Percentiles rank a stretch among this genome's conserved stretches.
Evolutionary conservation across 345 rosid species (phyloP).

Genomic region (Microthlaspi erraticum): DNA sequence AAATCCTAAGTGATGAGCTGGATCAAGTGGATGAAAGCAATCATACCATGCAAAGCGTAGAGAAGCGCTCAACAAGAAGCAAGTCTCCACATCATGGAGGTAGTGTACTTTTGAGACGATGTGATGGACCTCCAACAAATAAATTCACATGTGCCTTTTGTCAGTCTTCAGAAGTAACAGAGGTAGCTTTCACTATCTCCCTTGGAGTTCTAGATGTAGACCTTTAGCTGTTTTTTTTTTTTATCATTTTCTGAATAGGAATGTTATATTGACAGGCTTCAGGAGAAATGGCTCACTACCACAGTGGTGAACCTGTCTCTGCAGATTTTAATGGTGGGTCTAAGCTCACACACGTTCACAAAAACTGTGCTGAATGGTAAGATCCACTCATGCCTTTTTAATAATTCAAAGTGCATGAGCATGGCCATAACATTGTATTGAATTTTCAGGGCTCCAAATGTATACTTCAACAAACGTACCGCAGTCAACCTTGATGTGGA

Average conservation of each 20-base stretch:
- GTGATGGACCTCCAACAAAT: slow-evolving; percentile 40
- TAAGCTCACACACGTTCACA: slow-evolving; percentile 74
- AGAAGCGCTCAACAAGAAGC: slow-evolving; percentile 37
- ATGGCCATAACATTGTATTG: slow-evolving; percentile 4
- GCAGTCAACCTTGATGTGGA: slow-evolving; percentile 88
- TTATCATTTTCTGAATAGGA: not conserved
- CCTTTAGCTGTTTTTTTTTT: not conserved
- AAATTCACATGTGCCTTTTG: slow-evolving; percentile 74
- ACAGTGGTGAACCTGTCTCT: slow-evolving; percentile 67
- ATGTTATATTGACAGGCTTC: slow-evolving; percentile 57
- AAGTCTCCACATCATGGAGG: slow-evolving; percentile 35
- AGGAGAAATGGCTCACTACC: slow-evolving; percentile 84
- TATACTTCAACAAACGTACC: slow-evolving; percentile 68
- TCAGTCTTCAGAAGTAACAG: slow-evolving; percentile 66
- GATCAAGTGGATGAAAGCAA: slow-evolving; percentile 35
- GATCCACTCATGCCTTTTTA: slow-evolving; percentile 4
- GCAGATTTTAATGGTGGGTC: slow-evolving; percentile 58
- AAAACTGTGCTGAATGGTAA: slow-evolving; percentile 92
- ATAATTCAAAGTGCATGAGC: not conserved
- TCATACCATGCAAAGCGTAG: slow-evolving; percentile 21
- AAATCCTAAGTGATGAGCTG: slow-evolving; percentile 39
- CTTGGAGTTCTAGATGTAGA: slow-evolving; percentile 7
- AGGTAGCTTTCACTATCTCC: slow-evolving; percentile 53
- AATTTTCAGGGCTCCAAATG: slow-evolving; percentile 86
- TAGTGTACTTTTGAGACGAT: slow-evolving; percentile 44